Base-by-base conservation (phyloP, 1,284 basidiomycete genomes). In the Trichosporon faecale region DNA sequence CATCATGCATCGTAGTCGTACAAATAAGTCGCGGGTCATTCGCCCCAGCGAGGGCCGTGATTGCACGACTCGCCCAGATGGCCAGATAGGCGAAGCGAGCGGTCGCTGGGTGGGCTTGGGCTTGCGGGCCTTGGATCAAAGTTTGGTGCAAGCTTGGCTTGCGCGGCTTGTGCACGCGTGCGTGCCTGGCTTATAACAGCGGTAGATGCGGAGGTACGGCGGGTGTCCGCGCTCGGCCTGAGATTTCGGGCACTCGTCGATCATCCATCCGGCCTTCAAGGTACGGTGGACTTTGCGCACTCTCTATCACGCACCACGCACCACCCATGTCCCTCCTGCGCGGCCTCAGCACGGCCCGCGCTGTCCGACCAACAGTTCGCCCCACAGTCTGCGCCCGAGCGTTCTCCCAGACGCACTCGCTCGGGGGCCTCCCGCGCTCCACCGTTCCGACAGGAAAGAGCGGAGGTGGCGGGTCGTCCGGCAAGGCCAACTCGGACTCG, bases 71-170 rank as follows among this genome's bases (percentile, higher is more conserved):
- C 5, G 33, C 37, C 16, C 40, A 44, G 40, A 44, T 44, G n/a
- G 40, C 64, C 60, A 61, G 49, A 55, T 55, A 55, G 49, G 49
- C 49, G 49, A 55, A 27, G 49, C 49, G 49, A 55, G 49, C 2
- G 7, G 49, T 12, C 11, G 40, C 16, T n/a, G n/a, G 25, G 21
- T 12, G 21, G 25, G 49, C 21, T 2, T 11, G 40, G 40, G 40
- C 16, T n/a, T 18, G 16, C 6, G 16, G 6, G 40, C 16, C 18
- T n/a, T 4, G 16, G 40, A 44, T 44, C 40, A 44, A 44, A 44
- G 40, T 44, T 44, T 44, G 40, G 35, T 14, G 11, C 35, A 3
- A 3, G 9, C 9, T 12, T 12, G 35, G 40, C 18, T 6, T 44
- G 40, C 16, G 40, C 40, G 33, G 33, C 33, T 5, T 33, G 40